phyloP scores from a whole-genome alignment of 2,329 filamentous ascomycete species.

The Stagonosporopsis vannaccii region DNA sequence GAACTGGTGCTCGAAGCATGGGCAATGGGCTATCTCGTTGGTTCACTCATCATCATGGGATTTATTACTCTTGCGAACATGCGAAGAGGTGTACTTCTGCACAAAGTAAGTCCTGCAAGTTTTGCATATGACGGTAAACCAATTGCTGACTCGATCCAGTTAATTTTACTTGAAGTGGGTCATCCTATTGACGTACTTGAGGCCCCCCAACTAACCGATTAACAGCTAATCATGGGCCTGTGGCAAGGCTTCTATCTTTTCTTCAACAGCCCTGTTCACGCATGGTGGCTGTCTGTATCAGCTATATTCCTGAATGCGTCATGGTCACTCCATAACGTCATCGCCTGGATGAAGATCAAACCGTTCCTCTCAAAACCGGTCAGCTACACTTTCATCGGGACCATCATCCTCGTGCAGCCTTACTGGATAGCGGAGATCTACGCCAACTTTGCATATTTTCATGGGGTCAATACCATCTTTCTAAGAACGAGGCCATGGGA shows the following conservation, averaged over 20 bases:
- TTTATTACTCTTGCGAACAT: conserved; percentile 59
- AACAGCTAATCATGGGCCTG: conserved; percentile 62
- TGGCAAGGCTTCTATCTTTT: conserved; percentile 68
- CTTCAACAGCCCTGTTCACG: conserved; percentile 62
- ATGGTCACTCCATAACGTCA: conserved; percentile 70
- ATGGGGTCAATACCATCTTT: conserved; percentile 62
- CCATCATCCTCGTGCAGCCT: conserved; percentile 65
- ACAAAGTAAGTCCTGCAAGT: conserved; percentile 47
- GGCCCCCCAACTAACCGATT: conserved; percentile 17
- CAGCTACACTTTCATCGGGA: conserved; percentile 65
- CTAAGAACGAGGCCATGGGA: conserved; percentile 64
- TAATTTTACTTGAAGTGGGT: conserved; percentile 58
- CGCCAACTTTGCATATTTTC: conserved; percentile 71
- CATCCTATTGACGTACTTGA: not conserved
- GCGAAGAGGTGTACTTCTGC: conserved; percentile 55
- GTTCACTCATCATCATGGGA: conserved; percentile 56
- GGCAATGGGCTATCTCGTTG: conserved; percentile 52
- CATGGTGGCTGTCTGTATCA: conserved; percentile 69
- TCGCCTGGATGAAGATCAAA: conserved; percentile 71
- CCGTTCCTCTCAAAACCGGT: conserved; percentile 63
- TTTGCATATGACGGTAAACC: not conserved
- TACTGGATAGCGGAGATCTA: conserved; percentile 72
- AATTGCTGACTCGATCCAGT: conserved; percentile 33
- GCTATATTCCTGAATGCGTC: conserved; percentile 69
- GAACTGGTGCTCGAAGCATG: conserved; percentile 51